Base-by-base conservation (phyloP, 495 filamentous ascomycete genomes). In the Podospora comata region DNA sequence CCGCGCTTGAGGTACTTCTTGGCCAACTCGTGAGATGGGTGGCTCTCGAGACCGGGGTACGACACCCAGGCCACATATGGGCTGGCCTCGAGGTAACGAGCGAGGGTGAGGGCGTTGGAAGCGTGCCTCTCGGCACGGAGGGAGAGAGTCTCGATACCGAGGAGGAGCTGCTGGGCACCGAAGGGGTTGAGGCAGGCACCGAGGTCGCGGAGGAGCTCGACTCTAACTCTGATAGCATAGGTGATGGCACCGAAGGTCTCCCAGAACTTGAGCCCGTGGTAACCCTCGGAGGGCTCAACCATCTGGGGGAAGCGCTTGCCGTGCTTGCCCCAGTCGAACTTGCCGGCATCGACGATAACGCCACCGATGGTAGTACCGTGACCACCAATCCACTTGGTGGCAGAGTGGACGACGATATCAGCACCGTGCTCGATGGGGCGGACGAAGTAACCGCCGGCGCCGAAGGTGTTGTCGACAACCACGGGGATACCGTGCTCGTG, bases 311-410 rank as follows among this genome's bases (percentile, higher is more conserved):
- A 99, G 1, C 93, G 90, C 68, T 89, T 88, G 32, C 82, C 92
- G 73, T 97, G 78, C 81, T 91, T 90, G 65, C 93, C 93, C 95
- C 95, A 99, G 84, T 97, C 91, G 78, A 99, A 99, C 73, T 94
- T 96, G 65, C 95, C 95, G 65, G 90, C 89, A 81, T 99, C 95
- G 60, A 99, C 81, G 16, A 99, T 85, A 20, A 97, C 86, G 56
- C 96, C 95, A 30, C 85, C 95, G 71, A 99, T 92, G 6, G 96
- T 98, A 32, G 96, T 98, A 57, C 95, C 95, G 78, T 99, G 95
- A 44, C 95, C 95, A 54, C 95, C 95, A 63, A 99, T 98, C 95
- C 95, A 99, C 79, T 99, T 99, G 20, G 95, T 99, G 13, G 95
- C 94, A 39, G 90, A 93, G 82, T 97, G 93, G 11, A 98, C 92